Percentiles rank a stretch among this genome's conserved stretches.
These are phyloP conservation scores for Aegle marmelos DNA, from an alignment of 345 rosid genomes.

Conservation along the genomic window DNA sequence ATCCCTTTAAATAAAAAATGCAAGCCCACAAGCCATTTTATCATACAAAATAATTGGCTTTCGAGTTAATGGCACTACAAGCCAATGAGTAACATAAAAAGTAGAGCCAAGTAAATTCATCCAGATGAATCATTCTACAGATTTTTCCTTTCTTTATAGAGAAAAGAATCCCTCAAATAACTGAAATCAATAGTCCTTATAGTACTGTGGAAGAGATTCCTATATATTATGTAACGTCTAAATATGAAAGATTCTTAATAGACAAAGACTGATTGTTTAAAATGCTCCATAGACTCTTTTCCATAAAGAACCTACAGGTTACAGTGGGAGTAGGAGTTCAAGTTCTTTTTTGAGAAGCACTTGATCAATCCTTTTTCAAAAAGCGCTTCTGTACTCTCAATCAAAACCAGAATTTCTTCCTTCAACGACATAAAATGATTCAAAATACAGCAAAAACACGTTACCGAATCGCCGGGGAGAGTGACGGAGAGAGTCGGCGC, in stretches of 20 bases:
- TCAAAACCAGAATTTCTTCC: background rate
- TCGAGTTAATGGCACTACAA: background rate
- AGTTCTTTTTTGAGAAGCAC: background rate
- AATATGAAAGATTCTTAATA: too few species aligned
- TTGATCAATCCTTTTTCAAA: background rate
- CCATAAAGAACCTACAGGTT: background rate
- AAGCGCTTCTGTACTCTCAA: background rate
- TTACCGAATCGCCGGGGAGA: slow-evolving; percentile 36
- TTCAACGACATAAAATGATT: background rate
- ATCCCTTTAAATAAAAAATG: background rate
- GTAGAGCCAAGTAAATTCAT: background rate
- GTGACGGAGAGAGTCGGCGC: slow-evolving; percentile 37
- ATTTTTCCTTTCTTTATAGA: background rate
- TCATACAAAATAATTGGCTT: background rate
- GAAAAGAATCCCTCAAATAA: background rate
- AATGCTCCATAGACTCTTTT: background rate
- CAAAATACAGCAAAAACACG: background rate
- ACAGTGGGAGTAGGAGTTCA: background rate
- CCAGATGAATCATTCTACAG: background rate
- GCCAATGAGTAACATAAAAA: background rate
- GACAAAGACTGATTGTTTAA: background rate
- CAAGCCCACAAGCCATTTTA: background rate
- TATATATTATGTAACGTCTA: background rate
- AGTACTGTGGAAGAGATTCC: background rate
- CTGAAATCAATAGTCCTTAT: background rate